Evolutionary conservation across 345 rosid species (phyloP).

Genomic region (Salix purpurea): DNA sequence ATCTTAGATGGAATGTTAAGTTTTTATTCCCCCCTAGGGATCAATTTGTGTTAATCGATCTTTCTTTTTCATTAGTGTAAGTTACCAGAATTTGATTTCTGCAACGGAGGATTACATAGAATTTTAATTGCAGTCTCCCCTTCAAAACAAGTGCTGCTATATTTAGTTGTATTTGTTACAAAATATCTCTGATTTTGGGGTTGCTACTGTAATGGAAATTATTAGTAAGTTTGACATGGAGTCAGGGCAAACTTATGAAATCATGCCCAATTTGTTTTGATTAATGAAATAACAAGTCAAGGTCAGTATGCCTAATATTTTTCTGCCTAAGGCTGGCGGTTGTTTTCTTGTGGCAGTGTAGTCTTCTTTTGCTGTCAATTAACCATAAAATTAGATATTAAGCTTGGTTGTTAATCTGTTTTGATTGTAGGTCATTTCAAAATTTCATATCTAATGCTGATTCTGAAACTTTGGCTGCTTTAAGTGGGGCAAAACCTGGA

Average conservation of each 20-base stretch:
- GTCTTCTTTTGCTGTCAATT: neutral
- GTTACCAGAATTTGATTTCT: neutral
- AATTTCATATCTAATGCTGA: conserved; percentile 68
- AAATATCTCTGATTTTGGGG: neutral
- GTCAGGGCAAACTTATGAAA: neutral
- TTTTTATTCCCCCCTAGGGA: neutral
- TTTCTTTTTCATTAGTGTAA: neutral
- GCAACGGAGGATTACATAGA: neutral
- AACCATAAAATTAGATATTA: neutral
- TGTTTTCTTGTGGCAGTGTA: neutral
- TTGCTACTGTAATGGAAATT: neutral
- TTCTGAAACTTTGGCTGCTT: conserved; percentile 62
- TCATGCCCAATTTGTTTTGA: neutral
- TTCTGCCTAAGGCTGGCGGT: neutral
- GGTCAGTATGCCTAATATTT: neutral
- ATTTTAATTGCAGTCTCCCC: neutral
- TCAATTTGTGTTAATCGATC: neutral
- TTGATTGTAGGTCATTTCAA: conserved; percentile 61
- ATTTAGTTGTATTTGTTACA: neutral
- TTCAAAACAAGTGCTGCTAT: neutral
- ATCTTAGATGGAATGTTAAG: neutral
- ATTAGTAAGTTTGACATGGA: neutral
- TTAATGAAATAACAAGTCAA: neutral
- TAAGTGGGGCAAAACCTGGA: conserved; percentile 70
- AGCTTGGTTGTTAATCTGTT: neutral